A percentile compares a stretch with the other conserved stretches of the same genome.
Conservation (phyloP, 1,284 basidiomycete genomes). For the Microstroma glucosiphilum region DNA sequence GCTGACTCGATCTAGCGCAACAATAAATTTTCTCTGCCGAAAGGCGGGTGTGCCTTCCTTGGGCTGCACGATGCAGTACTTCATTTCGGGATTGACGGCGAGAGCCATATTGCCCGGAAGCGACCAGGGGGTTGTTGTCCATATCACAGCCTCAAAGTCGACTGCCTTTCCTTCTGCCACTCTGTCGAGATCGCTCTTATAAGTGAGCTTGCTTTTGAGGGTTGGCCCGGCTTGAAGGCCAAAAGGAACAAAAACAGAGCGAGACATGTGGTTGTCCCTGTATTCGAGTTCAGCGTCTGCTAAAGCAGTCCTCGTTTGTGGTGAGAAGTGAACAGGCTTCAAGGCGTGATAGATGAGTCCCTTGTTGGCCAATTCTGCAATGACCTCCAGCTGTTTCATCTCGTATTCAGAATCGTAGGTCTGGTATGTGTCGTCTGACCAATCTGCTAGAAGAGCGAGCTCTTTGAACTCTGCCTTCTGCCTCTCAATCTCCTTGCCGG, state of each 20-base stretch:
- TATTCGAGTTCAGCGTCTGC: constrained; percentile 94
- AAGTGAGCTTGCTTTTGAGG: constrained; percentile 2
- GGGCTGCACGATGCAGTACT: constrained; percentile 62
- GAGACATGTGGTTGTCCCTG: constrained; percentile 77
- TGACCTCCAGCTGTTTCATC: constrained; percentile 77
- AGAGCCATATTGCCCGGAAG: constrained; percentile 94
- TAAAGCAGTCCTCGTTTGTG: constrained; percentile 84
- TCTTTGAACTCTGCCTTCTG: constrained; percentile 76
- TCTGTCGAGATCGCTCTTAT: constrained; percentile 4
- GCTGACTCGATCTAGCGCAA: constrained; percentile 65
- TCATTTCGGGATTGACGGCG: constrained; percentile 68
- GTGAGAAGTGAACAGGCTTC: constrained; percentile 90
- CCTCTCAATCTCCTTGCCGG: constrained; percentile 66
- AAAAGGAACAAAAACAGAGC: constrained; percentile 81
- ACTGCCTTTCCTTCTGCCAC: constrained; percentile 9
- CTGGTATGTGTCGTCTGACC: constrained; percentile 69
- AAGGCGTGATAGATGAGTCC: constrained; percentile 79
- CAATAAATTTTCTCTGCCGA: constrained; percentile 56
- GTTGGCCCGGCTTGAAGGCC: constrained; percentile 38
- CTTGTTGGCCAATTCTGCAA: constrained; percentile 73
- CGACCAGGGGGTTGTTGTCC: constrained; percentile 99
- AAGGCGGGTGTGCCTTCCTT: background rate
- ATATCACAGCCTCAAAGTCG: constrained; percentile 67
- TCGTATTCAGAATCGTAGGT: constrained; percentile 70
- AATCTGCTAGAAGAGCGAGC: constrained; percentile 89